Conservation (phyloP, 139 green algal species). For the Raphidocelis subcapitata region DNA sequence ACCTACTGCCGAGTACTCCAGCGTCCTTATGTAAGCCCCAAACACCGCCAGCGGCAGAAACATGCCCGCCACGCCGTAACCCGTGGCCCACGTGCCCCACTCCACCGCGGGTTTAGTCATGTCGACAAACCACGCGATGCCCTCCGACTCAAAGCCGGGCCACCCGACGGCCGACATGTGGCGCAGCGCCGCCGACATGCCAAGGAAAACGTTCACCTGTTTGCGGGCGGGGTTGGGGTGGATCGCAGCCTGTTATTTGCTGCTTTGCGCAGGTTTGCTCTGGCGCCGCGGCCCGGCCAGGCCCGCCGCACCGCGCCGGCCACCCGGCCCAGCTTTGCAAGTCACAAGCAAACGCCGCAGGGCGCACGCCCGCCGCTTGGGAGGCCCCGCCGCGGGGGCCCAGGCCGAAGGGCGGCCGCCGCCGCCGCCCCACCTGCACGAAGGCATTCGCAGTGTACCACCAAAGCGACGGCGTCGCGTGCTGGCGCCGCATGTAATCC, state of each 20-base stretch:
- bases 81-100: conserved; percentile 24
- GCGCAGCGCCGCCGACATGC: conserved; percentile 52
- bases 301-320: no score
- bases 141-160: conserved; percentile 62
- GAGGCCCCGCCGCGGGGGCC: not conserved
- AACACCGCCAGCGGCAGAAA: conserved; percentile 52
- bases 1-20: conserved; percentile 23
- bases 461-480: conserved; percentile 19
- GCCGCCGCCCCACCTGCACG: conserved; percentile 12
- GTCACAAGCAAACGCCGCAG: not conserved
- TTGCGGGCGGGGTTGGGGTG: not conserved
- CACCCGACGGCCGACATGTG: conserved; percentile 57
- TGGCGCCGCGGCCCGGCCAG: no score
- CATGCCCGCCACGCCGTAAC: conserved; percentile 44
- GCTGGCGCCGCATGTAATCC: conserved; percentile 17
- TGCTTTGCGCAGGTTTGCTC: not conserved
- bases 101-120: conserved; percentile 56
- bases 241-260: not conserved
- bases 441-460: conserved; percentile 22
- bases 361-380: no score
- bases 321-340: no score
- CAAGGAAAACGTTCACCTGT: conserved; percentile 71
- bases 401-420: not conserved
- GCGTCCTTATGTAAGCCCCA: conserved; percentile 49
- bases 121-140: conserved; percentile 70